These are phyloP conservation scores for Avena eriantha DNA, from an alignment of 176 grass and related monocot species.

Conservation along the genomic window DNA sequence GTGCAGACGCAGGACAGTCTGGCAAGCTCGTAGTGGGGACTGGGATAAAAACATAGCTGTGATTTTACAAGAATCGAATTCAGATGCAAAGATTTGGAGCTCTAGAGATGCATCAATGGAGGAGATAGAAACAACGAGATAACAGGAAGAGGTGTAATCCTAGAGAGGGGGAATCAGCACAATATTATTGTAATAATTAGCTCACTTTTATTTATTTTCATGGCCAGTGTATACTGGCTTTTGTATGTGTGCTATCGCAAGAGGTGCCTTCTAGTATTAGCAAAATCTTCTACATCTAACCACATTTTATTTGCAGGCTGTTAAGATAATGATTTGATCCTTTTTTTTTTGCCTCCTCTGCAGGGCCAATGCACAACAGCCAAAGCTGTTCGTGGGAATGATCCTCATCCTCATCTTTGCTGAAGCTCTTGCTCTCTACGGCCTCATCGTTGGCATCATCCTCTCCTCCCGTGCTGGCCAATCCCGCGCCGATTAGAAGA, in stretches of 20 bases:
- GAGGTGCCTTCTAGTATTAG: neutral
- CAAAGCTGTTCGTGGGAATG: constrained; percentile 55
- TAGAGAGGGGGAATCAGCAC: neutral
- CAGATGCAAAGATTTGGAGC: too few relatives aligned
- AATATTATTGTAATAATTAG: neutral
- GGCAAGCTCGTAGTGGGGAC: too few relatives aligned
- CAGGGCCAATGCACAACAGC: constrained; percentile 50
- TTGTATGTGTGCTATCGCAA: too few relatives aligned
- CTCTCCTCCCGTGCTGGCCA: constrained; percentile 53
- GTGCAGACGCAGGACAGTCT: too few relatives aligned
- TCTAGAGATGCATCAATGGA: too few relatives aligned
- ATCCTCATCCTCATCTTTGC: constrained; percentile 57
- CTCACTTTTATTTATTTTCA: neutral
- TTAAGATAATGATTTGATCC: neutral
- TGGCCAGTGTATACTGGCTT: neutral
- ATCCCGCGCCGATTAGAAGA: constrained; percentile 41
- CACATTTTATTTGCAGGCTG: neutral
- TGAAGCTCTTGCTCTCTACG: constrained; percentile 54
- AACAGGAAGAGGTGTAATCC: neutral
- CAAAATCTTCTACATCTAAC: neutral
- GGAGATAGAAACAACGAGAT: too few relatives aligned
- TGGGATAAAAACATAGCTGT: too few relatives aligned
- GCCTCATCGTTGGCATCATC: constrained; percentile 56
- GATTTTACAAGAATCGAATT: too few relatives aligned
- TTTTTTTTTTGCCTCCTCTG: neutral